These are phyloP conservation scores for Podaxis sp. DNA, from an alignment of 768 basidiomycete genomes.

Conservation along the genomic window DNA sequence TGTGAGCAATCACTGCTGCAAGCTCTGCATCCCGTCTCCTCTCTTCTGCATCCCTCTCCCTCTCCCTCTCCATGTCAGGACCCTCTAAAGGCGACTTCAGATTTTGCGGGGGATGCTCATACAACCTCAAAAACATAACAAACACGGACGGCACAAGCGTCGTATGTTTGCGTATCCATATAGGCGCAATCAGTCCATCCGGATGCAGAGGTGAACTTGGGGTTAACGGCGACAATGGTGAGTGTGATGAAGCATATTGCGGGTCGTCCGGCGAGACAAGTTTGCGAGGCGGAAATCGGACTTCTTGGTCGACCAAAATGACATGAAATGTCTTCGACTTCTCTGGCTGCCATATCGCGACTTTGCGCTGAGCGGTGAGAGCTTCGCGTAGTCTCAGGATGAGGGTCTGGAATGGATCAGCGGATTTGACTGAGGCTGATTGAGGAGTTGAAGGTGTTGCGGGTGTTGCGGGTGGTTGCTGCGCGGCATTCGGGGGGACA, in stretches of 20 bases:
- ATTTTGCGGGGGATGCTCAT: slow-evolving; percentile 54
- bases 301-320: slow-evolving; percentile 78
- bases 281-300: slow-evolving; percentile 89
- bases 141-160: slow-evolving; percentile 91
- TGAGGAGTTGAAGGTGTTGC: slow-evolving; percentile 25
- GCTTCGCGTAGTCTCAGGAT: slow-evolving; percentile 64
- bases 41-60: slow-evolving; percentile 67
- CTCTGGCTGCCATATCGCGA: slow-evolving; percentile 72
- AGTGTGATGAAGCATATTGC: slow-evolving; percentile 63
- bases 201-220: slow-evolving; percentile 89
- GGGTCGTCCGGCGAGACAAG: slow-evolving; percentile 59
- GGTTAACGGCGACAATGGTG: slow-evolving; percentile 91
- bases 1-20: slow-evolving; percentile 71
- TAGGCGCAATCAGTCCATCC: slow-evolving; percentile 94
- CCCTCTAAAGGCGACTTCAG: slow-evolving; percentile 55
- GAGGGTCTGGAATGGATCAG: slow-evolving; percentile 66
- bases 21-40: slow-evolving; percentile 72
- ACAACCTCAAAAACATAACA: slow-evolving; percentile 85
- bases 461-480: slow-evolving; percentile 23
- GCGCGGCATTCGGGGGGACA: slow-evolving; percentile 26
- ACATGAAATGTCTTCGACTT: slow-evolving; percentile 77
- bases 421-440: slow-evolving; percentile 31
- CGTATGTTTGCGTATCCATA: slow-evolving; percentile 97
- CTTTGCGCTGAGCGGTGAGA: slow-evolving; percentile 61
- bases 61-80: slow-evolving; percentile 52